Evolutionary conservation across 2,329 filamentous ascomycete species (phyloP).

Genomic region (Colletotrichum aenigma): DNA sequence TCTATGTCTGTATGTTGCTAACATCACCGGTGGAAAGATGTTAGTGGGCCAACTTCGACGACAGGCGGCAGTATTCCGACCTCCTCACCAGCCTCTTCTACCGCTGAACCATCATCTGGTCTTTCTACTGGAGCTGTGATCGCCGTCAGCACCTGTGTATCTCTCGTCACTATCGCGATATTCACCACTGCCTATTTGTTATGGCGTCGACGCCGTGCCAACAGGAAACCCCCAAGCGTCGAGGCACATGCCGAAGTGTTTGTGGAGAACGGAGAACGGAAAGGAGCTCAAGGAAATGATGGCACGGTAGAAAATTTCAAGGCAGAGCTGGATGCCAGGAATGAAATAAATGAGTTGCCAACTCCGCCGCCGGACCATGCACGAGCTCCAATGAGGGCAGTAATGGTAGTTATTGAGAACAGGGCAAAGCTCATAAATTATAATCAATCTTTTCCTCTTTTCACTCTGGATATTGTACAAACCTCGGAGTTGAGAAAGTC

Average conservation of each 20-base stretch:
- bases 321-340: neutral
- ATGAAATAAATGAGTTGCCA: neutral
- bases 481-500: neutral
- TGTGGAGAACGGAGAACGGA: neutral
- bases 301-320: neutral
- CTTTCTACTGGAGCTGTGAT: neutral
- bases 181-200: neutral
- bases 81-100: neutral
- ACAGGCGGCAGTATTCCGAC: neutral
- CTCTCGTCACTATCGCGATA: neutral
- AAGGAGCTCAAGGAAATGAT: neutral
- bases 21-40: neutral
- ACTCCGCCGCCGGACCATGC: neutral
- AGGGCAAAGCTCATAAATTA: neutral
- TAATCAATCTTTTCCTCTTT: too few species aligned
- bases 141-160: neutral
- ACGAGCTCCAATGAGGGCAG: neutral
- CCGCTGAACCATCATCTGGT: neutral
- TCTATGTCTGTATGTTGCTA: neutral
- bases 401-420: fast-evolving
- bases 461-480: neutral
- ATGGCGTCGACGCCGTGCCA: neutral
- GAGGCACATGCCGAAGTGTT: neutral
- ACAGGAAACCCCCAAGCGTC: neutral
- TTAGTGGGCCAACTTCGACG: neutral